Evolutionary conservation across 1,284 basidiomycete genomes (phyloP).

Genomic region (Pholiota adiposa): DNA sequence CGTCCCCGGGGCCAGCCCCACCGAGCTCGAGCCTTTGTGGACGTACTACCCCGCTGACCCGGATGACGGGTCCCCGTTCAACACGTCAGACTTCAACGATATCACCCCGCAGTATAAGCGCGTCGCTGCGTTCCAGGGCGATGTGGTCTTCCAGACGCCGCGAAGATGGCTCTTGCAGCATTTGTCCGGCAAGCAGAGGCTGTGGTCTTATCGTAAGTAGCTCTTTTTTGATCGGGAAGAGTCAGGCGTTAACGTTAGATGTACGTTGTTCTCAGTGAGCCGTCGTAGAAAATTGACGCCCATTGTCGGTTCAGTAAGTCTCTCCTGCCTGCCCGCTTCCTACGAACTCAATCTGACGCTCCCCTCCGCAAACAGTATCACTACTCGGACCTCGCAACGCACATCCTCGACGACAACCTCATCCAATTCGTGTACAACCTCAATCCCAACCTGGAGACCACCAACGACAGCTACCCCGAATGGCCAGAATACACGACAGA

Average conservation of each 20-base stretch:
- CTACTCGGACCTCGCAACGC: slow-evolving; percentile 40
- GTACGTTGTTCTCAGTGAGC: slow-evolving; percentile 34
- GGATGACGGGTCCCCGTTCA: slow-evolving; percentile 32
- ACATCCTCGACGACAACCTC: slow-evolving; percentile 42
- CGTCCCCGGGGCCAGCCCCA: slow-evolving; percentile 22
- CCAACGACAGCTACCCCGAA: slow-evolving; percentile 44
- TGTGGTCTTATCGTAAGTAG: slow-evolving; percentile 49
- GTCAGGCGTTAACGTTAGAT: too few relatives aligned
- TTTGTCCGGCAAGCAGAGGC: slow-evolving; percentile 41
- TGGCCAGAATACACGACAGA: slow-evolving; percentile 53
- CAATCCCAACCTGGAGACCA: slow-evolving; percentile 45
- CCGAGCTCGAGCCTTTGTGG: slow-evolving; percentile 28
- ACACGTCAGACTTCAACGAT: slow-evolving; percentile 24
- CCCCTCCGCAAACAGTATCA: slow-evolving; percentile 34
- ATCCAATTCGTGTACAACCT: slow-evolving; percentile 47
- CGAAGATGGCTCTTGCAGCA: slow-evolving; percentile 49
- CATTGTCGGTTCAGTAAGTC: slow-evolving; percentile 18
- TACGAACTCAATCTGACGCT: too few relatives aligned
- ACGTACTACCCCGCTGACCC: slow-evolving; percentile 27
- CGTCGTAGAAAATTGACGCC: slow-evolving; percentile 46
- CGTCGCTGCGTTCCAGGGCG: slow-evolving; percentile 51
- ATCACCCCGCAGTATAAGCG: slow-evolving; percentile 53
- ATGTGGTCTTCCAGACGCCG: slow-evolving; percentile 53
- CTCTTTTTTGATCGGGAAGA: too few relatives aligned
- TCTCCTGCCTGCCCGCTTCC: background rate